Percentiles rank a stretch among this genome's conserved stretches.
Conservation (phyloP, 2,329 filamentous ascomycete species). For the Nigrograna mackinnonii region DNA sequence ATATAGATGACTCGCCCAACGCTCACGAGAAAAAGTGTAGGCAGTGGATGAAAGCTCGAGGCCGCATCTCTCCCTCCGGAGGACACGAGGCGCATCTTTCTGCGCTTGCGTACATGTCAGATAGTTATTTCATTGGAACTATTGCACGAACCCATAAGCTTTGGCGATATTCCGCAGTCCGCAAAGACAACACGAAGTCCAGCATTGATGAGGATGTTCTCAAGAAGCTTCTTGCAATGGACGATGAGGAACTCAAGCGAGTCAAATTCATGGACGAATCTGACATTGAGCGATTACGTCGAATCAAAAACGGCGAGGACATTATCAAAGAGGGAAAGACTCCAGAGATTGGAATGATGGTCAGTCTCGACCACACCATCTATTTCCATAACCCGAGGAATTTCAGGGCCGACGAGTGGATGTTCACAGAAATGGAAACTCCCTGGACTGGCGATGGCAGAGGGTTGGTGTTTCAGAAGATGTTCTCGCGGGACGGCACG, state of each 20-base stretch:
- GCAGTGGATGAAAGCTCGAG: constrained; percentile 74
- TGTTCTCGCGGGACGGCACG: constrained; percentile 71
- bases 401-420: constrained; percentile 67
- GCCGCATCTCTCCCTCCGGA: constrained; percentile 71
- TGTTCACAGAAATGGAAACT: constrained; percentile 78
- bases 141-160: constrained; percentile 79
- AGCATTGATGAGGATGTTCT: constrained; percentile 48
- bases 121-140: constrained; percentile 92
- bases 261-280: constrained; percentile 52
- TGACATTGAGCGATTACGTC: constrained; percentile 49
- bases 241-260: constrained; percentile 46
- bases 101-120: constrained; percentile 90
- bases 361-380: constrained; percentile 73
- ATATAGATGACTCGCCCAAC: constrained; percentile 47
- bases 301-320: constrained; percentile 44
- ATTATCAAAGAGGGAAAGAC: constrained; percentile 52
- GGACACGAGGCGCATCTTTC: constrained; percentile 81
- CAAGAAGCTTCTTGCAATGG: constrained; percentile 49
- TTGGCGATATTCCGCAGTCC: constrained; percentile 68
- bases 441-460: constrained; percentile 80
- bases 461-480: constrained; percentile 74
- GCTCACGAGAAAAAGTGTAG: constrained; percentile 68
- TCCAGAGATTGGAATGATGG: constrained; percentile 79
- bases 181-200: constrained; percentile 37
- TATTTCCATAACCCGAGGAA: constrained; percentile 57